Conservation (phyloP, 441 rosid species). For the Adansonia grandidieri region DNA sequence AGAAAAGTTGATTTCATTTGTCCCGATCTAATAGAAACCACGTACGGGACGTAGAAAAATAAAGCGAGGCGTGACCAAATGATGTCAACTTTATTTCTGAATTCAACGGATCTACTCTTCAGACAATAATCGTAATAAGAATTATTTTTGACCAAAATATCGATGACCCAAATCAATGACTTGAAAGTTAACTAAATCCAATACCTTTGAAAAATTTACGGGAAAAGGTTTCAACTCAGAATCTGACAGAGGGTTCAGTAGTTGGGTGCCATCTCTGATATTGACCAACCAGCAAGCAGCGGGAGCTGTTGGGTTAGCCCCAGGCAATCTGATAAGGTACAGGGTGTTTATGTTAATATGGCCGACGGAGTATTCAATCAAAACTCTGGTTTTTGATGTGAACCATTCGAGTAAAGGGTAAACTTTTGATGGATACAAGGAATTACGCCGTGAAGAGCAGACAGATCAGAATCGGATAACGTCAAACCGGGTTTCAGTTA, state of each 20-base stretch:
- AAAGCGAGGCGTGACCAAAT: neutral
- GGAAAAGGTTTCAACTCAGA: neutral
- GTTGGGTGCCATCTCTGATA: slow-evolving; percentile 20
- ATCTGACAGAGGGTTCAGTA: neutral
- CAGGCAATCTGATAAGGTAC: slow-evolving; percentile 20
- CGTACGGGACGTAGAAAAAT: too few relatives aligned
- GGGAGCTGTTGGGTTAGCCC: neutral
- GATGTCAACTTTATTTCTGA: neutral
- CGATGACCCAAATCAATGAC: slow-evolving; percentile 31
- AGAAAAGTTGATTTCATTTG: neutral
- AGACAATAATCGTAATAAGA: neutral
- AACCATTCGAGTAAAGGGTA: too few relatives aligned
- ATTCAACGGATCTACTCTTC: neutral
- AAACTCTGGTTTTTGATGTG: too few relatives aligned
- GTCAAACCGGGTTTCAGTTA: too few relatives aligned
- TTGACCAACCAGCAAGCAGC: slow-evolving; percentile 23
- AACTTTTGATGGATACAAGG: too few relatives aligned
- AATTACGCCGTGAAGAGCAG: too few relatives aligned
- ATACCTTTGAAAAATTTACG: slow-evolving; percentile 5
- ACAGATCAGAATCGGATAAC: too few relatives aligned
- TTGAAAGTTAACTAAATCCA: slow-evolving; percentile 27
- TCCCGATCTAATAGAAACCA: neutral
- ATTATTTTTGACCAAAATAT: neutral
- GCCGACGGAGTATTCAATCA: neutral
- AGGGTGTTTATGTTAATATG: slow-evolving; percentile 32